Evolutionary conservation across 495 filamentous ascomycete species (phyloP).

Genomic region (Hypoxylon trugodes): DNA sequence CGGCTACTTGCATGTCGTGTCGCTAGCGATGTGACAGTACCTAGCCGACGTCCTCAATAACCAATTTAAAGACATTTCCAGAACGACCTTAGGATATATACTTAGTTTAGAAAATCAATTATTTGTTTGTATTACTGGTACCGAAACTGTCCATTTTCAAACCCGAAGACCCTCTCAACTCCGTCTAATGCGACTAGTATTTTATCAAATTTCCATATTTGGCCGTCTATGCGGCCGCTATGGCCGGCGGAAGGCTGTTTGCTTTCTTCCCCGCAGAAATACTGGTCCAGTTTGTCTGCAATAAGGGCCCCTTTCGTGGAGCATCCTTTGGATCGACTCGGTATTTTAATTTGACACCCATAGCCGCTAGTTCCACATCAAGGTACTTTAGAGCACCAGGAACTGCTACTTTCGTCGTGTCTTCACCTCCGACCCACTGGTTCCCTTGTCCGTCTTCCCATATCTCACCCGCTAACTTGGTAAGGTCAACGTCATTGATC

Average conservation of each 20-base stretch:
- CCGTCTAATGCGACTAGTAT: conserved; percentile 25
- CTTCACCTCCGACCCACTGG: conserved; percentile 83
- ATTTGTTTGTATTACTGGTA: conserved; percentile 25
- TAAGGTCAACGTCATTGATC: conserved; percentile 62
- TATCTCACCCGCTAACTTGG: conserved; percentile 70
- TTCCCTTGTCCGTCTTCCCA: conserved; percentile 92
- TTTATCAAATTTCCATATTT: neutral
- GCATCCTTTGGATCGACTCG: conserved; percentile 69
- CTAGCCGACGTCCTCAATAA: neutral
- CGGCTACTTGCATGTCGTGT: conserved; percentile 32
- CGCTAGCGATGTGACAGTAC: conserved; percentile 7
- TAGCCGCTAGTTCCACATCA: conserved; percentile 93
- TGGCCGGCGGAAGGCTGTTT: conserved; percentile 28
- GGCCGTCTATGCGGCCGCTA: conserved; percentile 20
- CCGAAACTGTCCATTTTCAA: conserved; percentile 12
- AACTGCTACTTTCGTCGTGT: conserved; percentile 90
- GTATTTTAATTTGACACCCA: conserved; percentile 92
- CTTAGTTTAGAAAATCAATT: conserved; percentile 13
- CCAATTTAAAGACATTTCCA: conserved; percentile 6
- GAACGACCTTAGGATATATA: conserved; percentile 1
- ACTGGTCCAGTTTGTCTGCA: conserved; percentile 38
- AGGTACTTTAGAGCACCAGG: conserved; percentile 91
- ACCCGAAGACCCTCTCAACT: conserved; percentile 27
- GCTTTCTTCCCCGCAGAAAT: conserved; percentile 37
- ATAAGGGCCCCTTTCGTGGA: conserved; percentile 53